Evolutionary conservation across 148 eudicot genomes (phyloP), one percentile per base, ranked within the genome.

Genomic region (Heliamphora exappendiculata): DNA sequence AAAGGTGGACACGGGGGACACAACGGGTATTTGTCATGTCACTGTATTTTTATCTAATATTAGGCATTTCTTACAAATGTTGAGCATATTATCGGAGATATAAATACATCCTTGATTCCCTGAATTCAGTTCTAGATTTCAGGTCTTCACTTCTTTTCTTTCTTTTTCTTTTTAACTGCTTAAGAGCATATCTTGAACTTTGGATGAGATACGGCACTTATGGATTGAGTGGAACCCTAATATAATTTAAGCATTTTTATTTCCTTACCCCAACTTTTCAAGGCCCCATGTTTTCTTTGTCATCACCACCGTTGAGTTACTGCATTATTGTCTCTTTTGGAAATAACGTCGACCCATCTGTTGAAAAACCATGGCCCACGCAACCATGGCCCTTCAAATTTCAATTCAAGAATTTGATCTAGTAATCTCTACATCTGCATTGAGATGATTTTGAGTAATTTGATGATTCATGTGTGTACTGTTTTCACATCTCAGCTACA

Each of bases 1-100:
- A 95, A 95, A 84, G 99, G 99, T 73, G 99, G 99, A 75, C 99
- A 95, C 82, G 99, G 99, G 75, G 99, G 99, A 72, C 99, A 95
- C 79, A 95, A 95, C 57, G 99, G 99, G 99, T 95, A 92, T 34
- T 36, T 79, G 49, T 39, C 28, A 70, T 36, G 8, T 70, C 45
- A 5, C 24, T 58, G 19, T 57, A 44, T 45, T 74, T 37, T 39
- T 70, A 14, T 53, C 64, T 67, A 78, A 42, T 57, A 4, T 55
- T 29, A 42, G 55, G 59, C 24, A 37, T 49, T 44, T 41, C 3
- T 37, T 28, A 34, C 19, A n/a, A 17, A 19, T 49, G 47, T 36
- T 36, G 33, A 54, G 62, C 34, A 26, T 54, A 26, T 24, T 57
- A 14, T 17, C 7, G 19, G 5, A 29, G 24, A 57, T 26, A 39